Conservation (phyloP, 441 rosid species). For the Corymbia citriodora region DNA sequence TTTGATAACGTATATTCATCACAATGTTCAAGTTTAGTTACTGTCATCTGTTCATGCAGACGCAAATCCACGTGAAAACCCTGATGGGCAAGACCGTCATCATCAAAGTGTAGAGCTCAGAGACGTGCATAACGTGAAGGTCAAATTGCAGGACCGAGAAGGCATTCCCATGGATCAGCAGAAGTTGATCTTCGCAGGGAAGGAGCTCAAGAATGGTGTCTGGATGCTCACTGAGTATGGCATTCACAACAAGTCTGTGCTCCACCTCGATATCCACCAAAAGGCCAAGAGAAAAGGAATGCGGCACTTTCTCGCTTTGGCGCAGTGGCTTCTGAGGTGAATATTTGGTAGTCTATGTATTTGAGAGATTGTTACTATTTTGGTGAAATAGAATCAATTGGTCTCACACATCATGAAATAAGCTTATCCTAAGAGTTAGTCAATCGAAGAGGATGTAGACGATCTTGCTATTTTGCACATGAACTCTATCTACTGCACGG, state of each 20-base stretch:
- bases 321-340: neutral
- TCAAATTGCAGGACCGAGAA: conserved; percentile 30
- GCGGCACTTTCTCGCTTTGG: neutral
- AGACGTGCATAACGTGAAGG: conserved; percentile 23
- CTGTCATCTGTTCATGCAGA: conserved; percentile 6
- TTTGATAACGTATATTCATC: neutral
- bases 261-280: conserved; percentile 6
- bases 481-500: neutral
- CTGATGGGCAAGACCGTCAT: conserved; percentile 21
- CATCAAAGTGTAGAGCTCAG: neutral
- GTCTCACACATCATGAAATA: neutral
- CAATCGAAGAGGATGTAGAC: neutral
- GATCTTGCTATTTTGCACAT: neutral
- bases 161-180: conserved; percentile 33
- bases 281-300: neutral
- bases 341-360: neutral
- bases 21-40: neutral
- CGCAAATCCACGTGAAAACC: conserved; percentile 34
- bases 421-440: neutral
- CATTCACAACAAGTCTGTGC: conserved; percentile 25
- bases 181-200: conserved; percentile 21
- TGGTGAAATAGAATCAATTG: neutral
- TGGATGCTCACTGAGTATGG: conserved; percentile 26
- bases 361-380: too few species aligned
- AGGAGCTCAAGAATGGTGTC: conserved; percentile 27